Evolutionary conservation across 805 yeast genomes (phyloP).

Genomic region (Candida stauntonica): DNA sequence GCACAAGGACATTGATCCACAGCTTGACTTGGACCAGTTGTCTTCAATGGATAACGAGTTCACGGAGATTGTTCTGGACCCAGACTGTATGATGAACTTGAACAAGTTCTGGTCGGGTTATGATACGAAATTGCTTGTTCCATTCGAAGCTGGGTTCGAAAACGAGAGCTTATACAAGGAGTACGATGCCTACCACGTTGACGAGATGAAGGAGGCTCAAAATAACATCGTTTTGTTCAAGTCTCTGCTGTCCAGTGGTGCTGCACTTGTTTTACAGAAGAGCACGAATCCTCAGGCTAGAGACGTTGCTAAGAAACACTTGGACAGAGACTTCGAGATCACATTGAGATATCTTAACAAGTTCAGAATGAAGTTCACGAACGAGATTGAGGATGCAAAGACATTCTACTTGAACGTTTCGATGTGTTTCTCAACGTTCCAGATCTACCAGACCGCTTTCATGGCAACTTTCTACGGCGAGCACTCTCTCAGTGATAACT

Average conservation of each 20-base stretch:
- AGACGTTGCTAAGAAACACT: constrained; percentile 8
- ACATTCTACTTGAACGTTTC: constrained; percentile 20
- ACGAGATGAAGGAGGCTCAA: constrained; percentile 19
- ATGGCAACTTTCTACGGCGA: constrained; percentile 22
- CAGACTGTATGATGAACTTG: constrained; percentile 20
- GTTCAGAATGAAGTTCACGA: constrained; percentile 16
- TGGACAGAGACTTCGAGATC: constrained; percentile 25
- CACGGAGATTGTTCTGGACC: constrained; percentile 22
- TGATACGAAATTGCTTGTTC: constrained; percentile 4
- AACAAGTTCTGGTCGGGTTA: constrained; percentile 21
- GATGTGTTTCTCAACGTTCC: constrained; percentile 25
- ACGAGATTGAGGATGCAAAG: constrained; percentile 9
- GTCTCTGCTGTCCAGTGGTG: constrained; percentile 21
- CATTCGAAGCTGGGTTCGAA: constrained; percentile 19
- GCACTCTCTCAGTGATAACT: constrained; percentile 22
- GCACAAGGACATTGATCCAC: constrained; percentile 18
- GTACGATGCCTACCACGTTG: constrained; percentile 19
- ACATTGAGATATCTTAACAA: constrained; percentile 25
- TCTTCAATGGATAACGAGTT: constrained; percentile 20
- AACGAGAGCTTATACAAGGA: constrained; percentile 20
- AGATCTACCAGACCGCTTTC: constrained; percentile 22
- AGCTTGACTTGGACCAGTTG: constrained; percentile 16
- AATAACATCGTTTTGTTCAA: constrained; percentile 26
- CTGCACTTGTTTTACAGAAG: constrained; percentile 17
- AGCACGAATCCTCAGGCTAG: constrained; percentile 9